These are phyloP conservation scores for Trichoderma parareesei DNA, from an alignment of 495 filamentous ascomycete genomes.

Conservation along the genomic window DNA sequence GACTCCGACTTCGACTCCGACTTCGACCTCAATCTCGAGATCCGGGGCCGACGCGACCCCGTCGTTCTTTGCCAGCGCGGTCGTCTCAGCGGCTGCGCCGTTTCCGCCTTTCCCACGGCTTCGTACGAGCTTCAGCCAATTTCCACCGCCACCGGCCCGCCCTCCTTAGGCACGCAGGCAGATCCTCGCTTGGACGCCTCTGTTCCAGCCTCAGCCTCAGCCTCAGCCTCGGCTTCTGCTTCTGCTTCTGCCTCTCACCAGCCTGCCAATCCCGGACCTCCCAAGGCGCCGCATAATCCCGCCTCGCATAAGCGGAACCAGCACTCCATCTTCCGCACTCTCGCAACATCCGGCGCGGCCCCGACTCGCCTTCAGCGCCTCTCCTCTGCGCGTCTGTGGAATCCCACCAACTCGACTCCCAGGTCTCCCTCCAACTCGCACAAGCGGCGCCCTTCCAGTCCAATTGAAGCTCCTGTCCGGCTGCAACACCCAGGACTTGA, in stretches of 20 bases:
- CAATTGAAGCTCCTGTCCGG: constrained; percentile 39
- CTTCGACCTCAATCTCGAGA: not conserved
- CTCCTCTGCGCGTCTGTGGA: constrained; percentile 50
- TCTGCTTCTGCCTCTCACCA: constrained; percentile 25
- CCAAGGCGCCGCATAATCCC: constrained; percentile 24
- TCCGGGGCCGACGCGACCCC: not conserved
- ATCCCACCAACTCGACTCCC: constrained; percentile 57
- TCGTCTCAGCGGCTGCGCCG: constrained; percentile 11
- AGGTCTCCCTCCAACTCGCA: constrained; percentile 24
- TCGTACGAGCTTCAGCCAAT: constrained; percentile 28
- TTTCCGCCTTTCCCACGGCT: constrained; percentile 35
- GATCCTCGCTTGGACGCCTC: not conserved
- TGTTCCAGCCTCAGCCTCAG: constrained; percentile 20
- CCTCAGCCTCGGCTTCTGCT: constrained; percentile 18
- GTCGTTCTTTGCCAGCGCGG: constrained; percentile 5
- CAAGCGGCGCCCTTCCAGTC: constrained; percentile 31
- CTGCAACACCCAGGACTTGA: constrained; percentile 34
- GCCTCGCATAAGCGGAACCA: constrained; percentile 16
- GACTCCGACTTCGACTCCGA: not conserved
- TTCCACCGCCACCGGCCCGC: constrained; percentile 18
- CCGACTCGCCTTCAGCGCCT: constrained; percentile 27
- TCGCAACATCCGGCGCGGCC: constrained; percentile 18
- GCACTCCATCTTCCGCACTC: constrained; percentile 40
- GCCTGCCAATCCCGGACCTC: constrained; percentile 24
- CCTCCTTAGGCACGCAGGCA: constrained; percentile 26